These are phyloP conservation scores for Theileria sp. DNA, from an alignment of 169 alveolate species.

Conservation along the genomic window DNA sequence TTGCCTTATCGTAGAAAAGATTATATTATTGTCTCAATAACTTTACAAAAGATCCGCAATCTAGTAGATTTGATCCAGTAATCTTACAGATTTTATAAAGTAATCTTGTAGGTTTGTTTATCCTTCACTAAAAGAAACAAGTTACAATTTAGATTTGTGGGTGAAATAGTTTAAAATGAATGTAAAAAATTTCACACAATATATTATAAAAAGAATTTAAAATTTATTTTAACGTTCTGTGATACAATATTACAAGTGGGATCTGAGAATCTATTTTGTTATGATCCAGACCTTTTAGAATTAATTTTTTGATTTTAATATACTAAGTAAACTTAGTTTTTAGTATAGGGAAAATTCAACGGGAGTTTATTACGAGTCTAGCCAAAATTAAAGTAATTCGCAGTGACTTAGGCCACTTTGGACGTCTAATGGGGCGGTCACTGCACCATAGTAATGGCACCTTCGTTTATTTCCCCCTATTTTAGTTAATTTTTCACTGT, in stretches of 20 bases:
- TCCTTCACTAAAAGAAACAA: not conserved
- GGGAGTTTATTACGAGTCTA: not conserved
- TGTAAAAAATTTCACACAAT: not conserved
- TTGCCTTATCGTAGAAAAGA: conserved; percentile 15
- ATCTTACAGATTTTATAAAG: not conserved
- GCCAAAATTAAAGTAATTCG: conserved; percentile 8
- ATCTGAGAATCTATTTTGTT: not conserved
- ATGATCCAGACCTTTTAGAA: not conserved
- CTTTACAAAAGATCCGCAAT: not conserved
- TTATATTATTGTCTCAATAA: not conserved
- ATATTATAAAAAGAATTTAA: not conserved
- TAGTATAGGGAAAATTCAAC: not conserved
- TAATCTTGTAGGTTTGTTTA: not conserved
- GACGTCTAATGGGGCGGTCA: conserved; percentile 63
- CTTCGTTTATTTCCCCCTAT: not conserved
- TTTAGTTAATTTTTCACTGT: not conserved
- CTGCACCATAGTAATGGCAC: conserved; percentile 45
- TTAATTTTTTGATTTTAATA: not conserved
- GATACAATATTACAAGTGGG: not conserved
- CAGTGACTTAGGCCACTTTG: not conserved
- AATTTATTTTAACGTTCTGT: not conserved
- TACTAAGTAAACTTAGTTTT: not conserved
- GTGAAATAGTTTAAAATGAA: not conserved
- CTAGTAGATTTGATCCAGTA: not conserved
- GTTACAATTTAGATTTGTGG: not conserved